These are phyloP conservation scores for Barbatosphaeria neglecta DNA, from an alignment of 495 filamentous ascomycete species.

Conservation along the genomic window DNA sequence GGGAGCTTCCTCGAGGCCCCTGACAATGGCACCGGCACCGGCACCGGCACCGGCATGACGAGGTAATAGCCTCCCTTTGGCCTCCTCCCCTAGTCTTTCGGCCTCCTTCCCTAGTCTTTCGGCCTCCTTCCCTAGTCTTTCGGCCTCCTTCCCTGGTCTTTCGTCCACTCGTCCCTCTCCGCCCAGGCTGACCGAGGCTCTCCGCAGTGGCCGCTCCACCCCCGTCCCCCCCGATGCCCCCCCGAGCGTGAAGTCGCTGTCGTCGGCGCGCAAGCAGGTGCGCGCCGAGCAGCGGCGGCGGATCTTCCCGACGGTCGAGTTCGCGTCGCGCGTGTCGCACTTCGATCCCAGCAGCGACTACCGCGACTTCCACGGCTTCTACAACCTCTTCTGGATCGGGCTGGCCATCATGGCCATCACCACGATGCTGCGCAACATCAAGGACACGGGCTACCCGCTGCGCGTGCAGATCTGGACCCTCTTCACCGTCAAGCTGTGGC, in stretches of 20 bases:
- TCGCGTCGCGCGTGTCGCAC: slow-evolving; percentile 84
- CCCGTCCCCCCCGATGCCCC: slow-evolving; percentile 84
- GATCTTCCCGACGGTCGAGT: slow-evolving; percentile 92
- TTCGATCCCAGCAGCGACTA: slow-evolving; percentile 91
- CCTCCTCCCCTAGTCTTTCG: background rate
- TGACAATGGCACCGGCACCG: slow-evolving; percentile 19
- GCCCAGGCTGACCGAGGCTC: slow-evolving; percentile 4
- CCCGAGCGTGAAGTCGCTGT: slow-evolving; percentile 76
- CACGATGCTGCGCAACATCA: slow-evolving; percentile 78
- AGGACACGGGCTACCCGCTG: slow-evolving; percentile 82
- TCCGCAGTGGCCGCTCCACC: slow-evolving; percentile 68
- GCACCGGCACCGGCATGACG: slow-evolving; percentile 19
- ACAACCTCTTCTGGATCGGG: slow-evolving; percentile 93
- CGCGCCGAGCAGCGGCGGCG: slow-evolving; percentile 71
- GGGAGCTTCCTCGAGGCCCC: slow-evolving; percentile 19
- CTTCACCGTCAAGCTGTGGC: slow-evolving; percentile 77
- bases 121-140: background rate
- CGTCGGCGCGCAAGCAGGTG: slow-evolving; percentile 70
- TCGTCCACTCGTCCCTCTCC: background rate
- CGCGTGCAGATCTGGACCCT: slow-evolving; percentile 75
- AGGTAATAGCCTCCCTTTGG: slow-evolving; percentile 15
- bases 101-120: background rate
- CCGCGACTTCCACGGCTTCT: slow-evolving; percentile 91
- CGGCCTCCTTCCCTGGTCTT: background rate
- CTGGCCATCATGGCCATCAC: slow-evolving; percentile 95